Base-by-base conservation (phyloP, 805 yeast species). In the Groenewaldozyma tartarivorans region DNA sequence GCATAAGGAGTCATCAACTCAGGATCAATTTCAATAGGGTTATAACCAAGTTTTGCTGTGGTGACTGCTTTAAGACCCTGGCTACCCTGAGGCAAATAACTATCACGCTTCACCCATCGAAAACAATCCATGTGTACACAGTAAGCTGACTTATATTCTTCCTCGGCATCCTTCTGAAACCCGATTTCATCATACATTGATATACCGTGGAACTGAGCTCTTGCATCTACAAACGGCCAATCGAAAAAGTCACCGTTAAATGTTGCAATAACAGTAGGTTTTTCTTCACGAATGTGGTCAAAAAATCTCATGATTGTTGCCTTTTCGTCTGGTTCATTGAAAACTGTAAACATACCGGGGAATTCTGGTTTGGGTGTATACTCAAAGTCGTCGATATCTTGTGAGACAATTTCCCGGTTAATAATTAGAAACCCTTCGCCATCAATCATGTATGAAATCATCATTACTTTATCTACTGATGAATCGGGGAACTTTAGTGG, bases 381-480 rank as follows among this genome's bases (percentile, higher is more conserved):
- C 60, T 92, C 98, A 52, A 92, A 92, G 62, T 92, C 97, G 38
- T 83, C 95, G 43, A 92, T 92, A 60, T 94, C 97, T 57, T 86
- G 84, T 4, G 94, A 79, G 30, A 92, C 88, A 52, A 92, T 86
- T 51, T 88, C 96, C 52, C 99, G 68, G 57, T 92, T 92, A 6
- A 97, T 92, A 45, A 92, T 94, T 31, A 92, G 66, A 56, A 67
- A 92, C 30, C 99, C 99, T 52, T 85, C 94, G 7, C 97, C 98
- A 57, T 92, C 98, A 46, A 92, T 88, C 98, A 94, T 94, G 58
- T 92, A 92, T 2, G 98, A 94, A 38, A 92, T 92, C 98, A 94
- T 94, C 96, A 92, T 92, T 32, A 92, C 74, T 60, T 85, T 94
- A 63, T 92, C 99, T 4, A 82, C 71, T 7, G 81, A 69, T 4